A percentile compares a stretch with the other conserved stretches of the same genome.
phyloP scores from a whole-genome alignment of 23 red algal species.

The Chondrus crispus region DNA sequence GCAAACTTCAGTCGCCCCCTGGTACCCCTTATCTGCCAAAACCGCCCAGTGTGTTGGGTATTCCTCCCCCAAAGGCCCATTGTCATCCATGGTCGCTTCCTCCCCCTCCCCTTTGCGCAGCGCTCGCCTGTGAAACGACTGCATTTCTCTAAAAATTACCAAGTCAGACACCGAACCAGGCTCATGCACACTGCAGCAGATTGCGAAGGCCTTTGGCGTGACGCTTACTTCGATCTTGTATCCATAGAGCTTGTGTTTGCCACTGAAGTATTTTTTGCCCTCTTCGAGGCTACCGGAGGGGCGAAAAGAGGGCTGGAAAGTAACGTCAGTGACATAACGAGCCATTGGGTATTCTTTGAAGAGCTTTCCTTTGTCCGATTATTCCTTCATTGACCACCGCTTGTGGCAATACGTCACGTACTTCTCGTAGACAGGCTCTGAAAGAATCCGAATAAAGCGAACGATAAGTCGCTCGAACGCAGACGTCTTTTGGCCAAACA shows the following conservation, averaged over 20 bases:
- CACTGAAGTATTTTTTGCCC: neutral
- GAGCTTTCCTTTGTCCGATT: neutral
- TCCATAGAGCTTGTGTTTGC: conserved; percentile 9
- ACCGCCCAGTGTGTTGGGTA: neutral
- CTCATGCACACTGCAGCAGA: neutral
- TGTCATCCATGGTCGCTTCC: neutral
- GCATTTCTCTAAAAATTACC: conserved; percentile 8
- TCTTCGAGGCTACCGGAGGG: neutral
- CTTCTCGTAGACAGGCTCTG: neutral
- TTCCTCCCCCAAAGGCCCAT: neutral
- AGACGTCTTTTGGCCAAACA: neutral
- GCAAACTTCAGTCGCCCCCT: neutral
- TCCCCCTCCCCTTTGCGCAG: neutral
- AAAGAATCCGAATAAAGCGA: neutral
- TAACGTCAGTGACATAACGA: neutral
- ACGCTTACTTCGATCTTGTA: neutral
- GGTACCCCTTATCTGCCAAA: conserved; percentile 15
- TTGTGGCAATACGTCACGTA: neutral
- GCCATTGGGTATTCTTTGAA: neutral
- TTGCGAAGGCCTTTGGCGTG: neutral
- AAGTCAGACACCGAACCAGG: conserved; percentile 13
- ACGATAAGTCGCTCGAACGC: neutral
- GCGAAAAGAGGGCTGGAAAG: neutral
- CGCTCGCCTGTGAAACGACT: neutral
- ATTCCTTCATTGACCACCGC: neutral